Evolutionary conservation across 805 yeast genomes (phyloP), one percentile per base, ranked within the genome.

Genomic region (Suhomyces sp.): DNA sequence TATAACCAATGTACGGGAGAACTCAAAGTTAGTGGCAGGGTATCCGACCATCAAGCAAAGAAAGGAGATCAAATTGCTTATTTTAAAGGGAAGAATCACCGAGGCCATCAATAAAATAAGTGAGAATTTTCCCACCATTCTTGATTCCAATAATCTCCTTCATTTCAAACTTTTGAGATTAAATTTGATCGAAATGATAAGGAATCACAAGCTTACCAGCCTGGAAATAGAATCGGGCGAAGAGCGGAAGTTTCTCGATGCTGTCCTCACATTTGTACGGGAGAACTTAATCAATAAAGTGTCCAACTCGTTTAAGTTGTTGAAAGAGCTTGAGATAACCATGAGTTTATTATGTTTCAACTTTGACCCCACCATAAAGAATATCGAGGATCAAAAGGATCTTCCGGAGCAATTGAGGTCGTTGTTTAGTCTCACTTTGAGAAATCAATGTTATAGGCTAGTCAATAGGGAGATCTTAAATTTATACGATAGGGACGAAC

Each of bases 111-210:
- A 66, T 31, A 58, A 66, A 42, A 69, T 86, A 29, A 79, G 78
- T 47, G 70, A 74, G 34, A 54, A 71, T 27, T 81, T 77, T 51
- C 90, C 91, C 1, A 75, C 76, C 18, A 60, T 84, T 17, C 61
- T 85, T 24, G 91, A 83, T 45, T 65, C 70, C 24, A 76, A 81
- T 47, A 77, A 77, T 33, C 67, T 72, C 18, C 61, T 87, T 17
- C 87, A 87, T 56, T 88, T 87, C 63, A 76, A 81, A 50, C 62
- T 88, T 24, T 61, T 88, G 39, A 69, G 90, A 32, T 63, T 88
- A 44, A 83, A 82, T 48, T 65, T 90, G 44, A 80, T 88, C 23
- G 96, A 90, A 58, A 79, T 84, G 77, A 87, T 88, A 23, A 62
- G 91, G 24, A 53, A 53, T n/a, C 77, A 79, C 20, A 56, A 55